A percentile compares a stretch with the other conserved stretches of the same genome.
Conservation (phyloP, 192 early-diverging fungal genomes). For the Umbelopsis sp. region DNA sequence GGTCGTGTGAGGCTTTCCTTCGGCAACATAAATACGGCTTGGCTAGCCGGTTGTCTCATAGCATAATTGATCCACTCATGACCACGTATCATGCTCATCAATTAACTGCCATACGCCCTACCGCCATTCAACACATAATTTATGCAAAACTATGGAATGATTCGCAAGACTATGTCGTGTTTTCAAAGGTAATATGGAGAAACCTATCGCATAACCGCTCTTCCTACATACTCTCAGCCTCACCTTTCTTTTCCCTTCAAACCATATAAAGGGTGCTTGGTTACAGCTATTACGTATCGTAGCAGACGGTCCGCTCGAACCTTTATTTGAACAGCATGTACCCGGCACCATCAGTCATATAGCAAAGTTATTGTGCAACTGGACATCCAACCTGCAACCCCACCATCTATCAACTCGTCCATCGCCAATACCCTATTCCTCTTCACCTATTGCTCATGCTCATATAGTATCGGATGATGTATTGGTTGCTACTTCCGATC, state of each 20-base stretch:
- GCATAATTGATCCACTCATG: neutral
- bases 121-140: neutral
- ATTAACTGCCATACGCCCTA: neutral
- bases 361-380: neutral
- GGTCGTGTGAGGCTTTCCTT: too few species aligned
- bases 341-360: neutral
- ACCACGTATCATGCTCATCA: conserved; percentile 4
- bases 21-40: neutral
- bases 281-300: neutral
- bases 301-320: neutral
- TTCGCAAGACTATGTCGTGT: conserved; percentile 7
- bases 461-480: conserved; percentile 22
- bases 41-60: neutral
- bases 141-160: conserved; percentile 8
- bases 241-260: too few species aligned
- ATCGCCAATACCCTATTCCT: neutral
- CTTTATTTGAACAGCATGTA: neutral
- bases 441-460: conserved; percentile 8
- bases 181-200: neutral
- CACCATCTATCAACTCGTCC: neutral
- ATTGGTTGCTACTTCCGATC: conserved; percentile 22
- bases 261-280: neutral
- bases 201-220: too few species aligned
- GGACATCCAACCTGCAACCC: neutral
- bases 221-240: too few species aligned